Evolutionary conservation across 1,284 basidiomycete genomes (phyloP).

Genomic region (Bondarzewia mesenterica): DNA sequence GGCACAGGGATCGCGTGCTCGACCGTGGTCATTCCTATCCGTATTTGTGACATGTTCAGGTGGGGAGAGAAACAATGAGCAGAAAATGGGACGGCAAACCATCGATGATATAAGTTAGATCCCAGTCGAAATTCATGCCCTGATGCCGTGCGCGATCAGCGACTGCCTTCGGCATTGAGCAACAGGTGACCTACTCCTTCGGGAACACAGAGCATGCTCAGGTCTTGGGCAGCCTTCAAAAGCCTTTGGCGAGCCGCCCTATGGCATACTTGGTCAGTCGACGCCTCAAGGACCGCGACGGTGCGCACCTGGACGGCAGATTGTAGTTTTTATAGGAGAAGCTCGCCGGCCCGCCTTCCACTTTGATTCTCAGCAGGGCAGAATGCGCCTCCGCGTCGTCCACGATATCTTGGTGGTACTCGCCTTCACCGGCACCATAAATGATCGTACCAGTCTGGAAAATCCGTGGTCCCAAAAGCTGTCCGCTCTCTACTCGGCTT

Average conservation of each 20-base stretch:
- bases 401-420: conserved; percentile 55
- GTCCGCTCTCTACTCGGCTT: conserved; percentile 56
- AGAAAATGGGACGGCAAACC: too few relatives aligned
- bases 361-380: conserved; percentile 58
- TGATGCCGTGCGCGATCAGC: too few relatives aligned
- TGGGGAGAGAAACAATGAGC: too few relatives aligned
- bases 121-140: conserved; percentile 74
- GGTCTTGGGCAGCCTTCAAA: conserved; percentile 47
- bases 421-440: conserved; percentile 48
- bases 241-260: conserved; percentile 65
- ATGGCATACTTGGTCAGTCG: background rate
- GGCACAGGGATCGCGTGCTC: conserved; percentile 64
- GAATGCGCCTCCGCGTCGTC: conserved; percentile 53
- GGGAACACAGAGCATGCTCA: conserved; percentile 64
- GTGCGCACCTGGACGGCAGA: conserved; percentile 48
- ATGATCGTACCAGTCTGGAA: conserved; percentile 61
- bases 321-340: conserved; percentile 77
- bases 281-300: background rate
- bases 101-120: conserved; percentile 65
- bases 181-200: conserved; percentile 41
- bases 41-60: too few relatives aligned
- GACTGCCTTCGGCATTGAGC: too few relatives aligned
- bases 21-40: conserved; percentile 67
- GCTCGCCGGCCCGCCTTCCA: conserved; percentile 57
- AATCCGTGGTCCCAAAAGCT: conserved; percentile 59